A percentile compares a stretch with the other conserved stretches of the same genome.
These are phyloP conservation scores for Dactylellina haptotyla DNA, from an alignment of 2,329 filamentous ascomycete genomes.

Conservation along the genomic window DNA sequence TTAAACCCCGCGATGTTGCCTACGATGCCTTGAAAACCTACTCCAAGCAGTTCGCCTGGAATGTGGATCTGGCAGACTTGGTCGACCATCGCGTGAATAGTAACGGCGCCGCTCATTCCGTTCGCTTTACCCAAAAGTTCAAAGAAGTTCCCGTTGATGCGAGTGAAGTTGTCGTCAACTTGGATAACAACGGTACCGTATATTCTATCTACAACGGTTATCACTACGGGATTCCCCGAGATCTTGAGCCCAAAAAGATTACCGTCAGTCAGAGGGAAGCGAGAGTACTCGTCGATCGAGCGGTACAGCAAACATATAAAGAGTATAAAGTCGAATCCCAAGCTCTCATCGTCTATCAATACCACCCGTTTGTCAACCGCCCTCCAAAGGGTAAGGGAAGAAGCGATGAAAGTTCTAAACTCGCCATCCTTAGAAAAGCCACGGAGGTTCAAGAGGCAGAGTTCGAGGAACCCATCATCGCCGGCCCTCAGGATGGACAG, in stretches of 20 bases:
- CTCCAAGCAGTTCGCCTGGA: conserved; percentile 17
- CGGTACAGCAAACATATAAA: neutral
- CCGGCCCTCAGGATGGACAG: neutral
- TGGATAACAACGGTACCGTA: neutral
- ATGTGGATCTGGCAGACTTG: conserved; percentile 8
- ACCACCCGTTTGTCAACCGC: conserved; percentile 4
- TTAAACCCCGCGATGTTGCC: conserved; percentile 10
- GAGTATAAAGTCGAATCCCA: conserved; percentile 4
- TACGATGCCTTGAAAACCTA: conserved; percentile 12
- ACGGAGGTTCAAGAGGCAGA: neutral
- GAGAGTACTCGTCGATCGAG: neutral
- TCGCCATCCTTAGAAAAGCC: neutral
- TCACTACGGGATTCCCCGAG: conserved; percentile 5
- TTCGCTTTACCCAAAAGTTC: conserved; percentile 9
- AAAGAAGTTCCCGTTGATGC: conserved; percentile 9
- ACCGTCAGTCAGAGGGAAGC: neutral
- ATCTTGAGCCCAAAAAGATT: conserved; percentile 6
- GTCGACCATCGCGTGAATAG: conserved; percentile 11
- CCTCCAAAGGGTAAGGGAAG: neutral
- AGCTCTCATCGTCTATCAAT: conserved; percentile 11
- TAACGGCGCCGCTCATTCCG: conserved; percentile 7
- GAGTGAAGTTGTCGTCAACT: conserved; percentile 11
- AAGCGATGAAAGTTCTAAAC: neutral
- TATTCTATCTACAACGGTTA: conserved; percentile 11
- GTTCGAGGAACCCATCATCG: neutral